phyloP scores from a whole-genome alignment of 2,329 filamentous ascomycete species.

The Xylariaceae sp. region DNA sequence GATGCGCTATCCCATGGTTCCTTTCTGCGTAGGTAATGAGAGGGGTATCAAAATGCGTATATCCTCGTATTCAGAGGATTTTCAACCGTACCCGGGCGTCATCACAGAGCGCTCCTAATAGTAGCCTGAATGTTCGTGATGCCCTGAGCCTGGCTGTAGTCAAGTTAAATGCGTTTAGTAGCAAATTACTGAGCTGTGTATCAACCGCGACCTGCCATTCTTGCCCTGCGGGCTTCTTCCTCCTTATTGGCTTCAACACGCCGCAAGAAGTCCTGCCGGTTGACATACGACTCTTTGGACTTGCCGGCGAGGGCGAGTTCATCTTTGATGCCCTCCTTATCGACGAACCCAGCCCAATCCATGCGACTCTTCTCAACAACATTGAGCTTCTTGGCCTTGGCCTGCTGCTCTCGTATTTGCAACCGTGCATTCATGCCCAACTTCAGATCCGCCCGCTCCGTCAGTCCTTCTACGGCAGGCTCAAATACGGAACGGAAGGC shows the following conservation, averaged over 20 bases:
- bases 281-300: conserved; percentile 59
- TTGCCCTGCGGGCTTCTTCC: conserved; percentile 52
- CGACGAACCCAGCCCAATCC: conserved; percentile 68
- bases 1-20: background rate
- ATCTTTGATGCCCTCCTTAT: conserved; percentile 65
- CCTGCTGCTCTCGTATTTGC: conserved; percentile 42
- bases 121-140: background rate
- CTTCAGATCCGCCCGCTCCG: conserved; percentile 51
- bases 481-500: conserved; percentile 61
- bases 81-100: background rate
- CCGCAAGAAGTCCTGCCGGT: conserved; percentile 59
- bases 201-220: conserved; percentile 39
- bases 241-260: conserved; percentile 59
- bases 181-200: background rate
- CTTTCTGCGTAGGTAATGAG: background rate
- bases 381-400: conserved; percentile 59
- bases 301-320: conserved; percentile 60
- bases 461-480: conserved; percentile 42
- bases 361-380: conserved; percentile 67
- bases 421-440: conserved; percentile 48
- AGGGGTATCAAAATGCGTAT: background rate
- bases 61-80: too few relatives aligned
- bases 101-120: background rate
- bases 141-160: background rate
- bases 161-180: background rate